Percentiles rank a stretch among this genome's conserved stretches.
phyloP scores from a whole-genome alignment of 2,329 filamentous ascomycete species.

The Bipolaris sorokiniana region DNA sequence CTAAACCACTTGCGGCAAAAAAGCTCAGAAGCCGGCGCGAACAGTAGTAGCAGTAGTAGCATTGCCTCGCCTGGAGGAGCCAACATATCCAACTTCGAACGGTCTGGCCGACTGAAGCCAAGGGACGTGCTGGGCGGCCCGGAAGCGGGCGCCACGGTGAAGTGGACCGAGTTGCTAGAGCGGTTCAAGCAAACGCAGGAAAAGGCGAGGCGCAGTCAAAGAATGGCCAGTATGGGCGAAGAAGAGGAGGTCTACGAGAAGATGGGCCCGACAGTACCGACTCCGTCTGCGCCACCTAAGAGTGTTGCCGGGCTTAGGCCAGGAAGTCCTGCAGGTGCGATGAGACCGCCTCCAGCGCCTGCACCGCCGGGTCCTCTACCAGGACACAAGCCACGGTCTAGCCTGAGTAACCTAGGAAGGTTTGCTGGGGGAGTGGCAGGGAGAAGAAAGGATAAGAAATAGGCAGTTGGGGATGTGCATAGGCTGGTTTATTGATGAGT shows the following conservation, averaged over 20 bases:
- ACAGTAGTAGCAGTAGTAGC: slow-evolving; percentile 30
- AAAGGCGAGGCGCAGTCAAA: slow-evolving; percentile 73
- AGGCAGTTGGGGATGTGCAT: background rate
- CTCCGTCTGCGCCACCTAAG: slow-evolving; percentile 38
- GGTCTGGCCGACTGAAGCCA: slow-evolving; percentile 72
- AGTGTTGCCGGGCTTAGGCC: slow-evolving; percentile 25
- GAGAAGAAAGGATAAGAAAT: slow-evolving; percentile 47
- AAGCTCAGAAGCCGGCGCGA: slow-evolving; percentile 49
- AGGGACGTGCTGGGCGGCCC: slow-evolving; percentile 48
- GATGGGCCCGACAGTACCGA: slow-evolving; percentile 30
- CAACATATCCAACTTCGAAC: slow-evolving; percentile 53
- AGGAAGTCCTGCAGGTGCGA: slow-evolving; percentile 30
- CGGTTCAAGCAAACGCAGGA: slow-evolving; percentile 95
- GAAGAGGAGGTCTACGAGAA: slow-evolving; percentile 42
- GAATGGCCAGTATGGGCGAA: slow-evolving; percentile 53
- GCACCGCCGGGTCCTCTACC: slow-evolving; percentile 23
- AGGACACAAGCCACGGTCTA: slow-evolving; percentile 48
- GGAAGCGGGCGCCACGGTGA: slow-evolving; percentile 77
- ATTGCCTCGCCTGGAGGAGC: slow-evolving; percentile 30
- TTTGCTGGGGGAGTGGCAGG: slow-evolving; percentile 52
- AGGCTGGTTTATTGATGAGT: background rate
- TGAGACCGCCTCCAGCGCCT: slow-evolving; percentile 28
- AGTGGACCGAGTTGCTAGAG: slow-evolving; percentile 90
- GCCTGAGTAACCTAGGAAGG: slow-evolving; percentile 53
- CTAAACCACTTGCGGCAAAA: slow-evolving; percentile 51